These are phyloP conservation scores for Hygrophorus pudorinus DNA, from an alignment of 768 basidiomycete genomes.

Conservation along the genomic window DNA sequence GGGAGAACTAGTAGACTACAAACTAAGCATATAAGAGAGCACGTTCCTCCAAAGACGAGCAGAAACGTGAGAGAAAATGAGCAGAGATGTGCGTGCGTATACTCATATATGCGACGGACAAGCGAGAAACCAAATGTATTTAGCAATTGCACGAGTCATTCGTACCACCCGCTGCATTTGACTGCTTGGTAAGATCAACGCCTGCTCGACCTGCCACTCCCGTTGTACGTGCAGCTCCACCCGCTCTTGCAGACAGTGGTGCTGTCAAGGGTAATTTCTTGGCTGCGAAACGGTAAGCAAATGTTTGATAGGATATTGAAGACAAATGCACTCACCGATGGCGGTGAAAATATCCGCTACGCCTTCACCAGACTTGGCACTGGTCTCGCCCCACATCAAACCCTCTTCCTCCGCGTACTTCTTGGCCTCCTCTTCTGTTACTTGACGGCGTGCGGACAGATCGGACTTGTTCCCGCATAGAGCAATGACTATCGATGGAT, in stretches of 20 bases:
- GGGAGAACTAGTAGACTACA: conserved; percentile 18
- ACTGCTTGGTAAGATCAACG: conserved; percentile 75
- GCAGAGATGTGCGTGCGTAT: conserved; percentile 13
- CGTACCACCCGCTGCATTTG: conserved; percentile 35
- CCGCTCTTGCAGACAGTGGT: conserved; percentile 53
- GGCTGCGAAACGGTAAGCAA: conserved; percentile 31
- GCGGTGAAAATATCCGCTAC: conserved; percentile 80
- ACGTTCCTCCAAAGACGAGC: conserved; percentile 18
- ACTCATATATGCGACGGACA: conserved; percentile 9
- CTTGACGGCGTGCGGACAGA: conserved; percentile 74
- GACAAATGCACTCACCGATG: conserved; percentile 48
- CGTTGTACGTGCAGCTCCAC: conserved; percentile 36
- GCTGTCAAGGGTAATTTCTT: conserved; percentile 84
- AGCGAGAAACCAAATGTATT: conserved; percentile 10
- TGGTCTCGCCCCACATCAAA: conserved; percentile 87
- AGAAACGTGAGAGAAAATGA: too few relatives aligned
- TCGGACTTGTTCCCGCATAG: conserved; percentile 96
- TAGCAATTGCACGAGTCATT: conserved; percentile 75
- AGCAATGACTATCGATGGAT: conserved; percentile 92
- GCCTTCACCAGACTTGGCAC: conserved; percentile 82
- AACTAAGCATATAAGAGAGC: conserved; percentile 15
- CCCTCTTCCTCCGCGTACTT: conserved; percentile 91
- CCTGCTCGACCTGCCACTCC: conserved; percentile 46
- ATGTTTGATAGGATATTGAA: conserved; percentile 1
- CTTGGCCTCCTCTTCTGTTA: conserved; percentile 80